Base-by-base conservation (phyloP, 2,329 filamentous ascomycete genomes). In the Orbilia oligospora region DNA sequence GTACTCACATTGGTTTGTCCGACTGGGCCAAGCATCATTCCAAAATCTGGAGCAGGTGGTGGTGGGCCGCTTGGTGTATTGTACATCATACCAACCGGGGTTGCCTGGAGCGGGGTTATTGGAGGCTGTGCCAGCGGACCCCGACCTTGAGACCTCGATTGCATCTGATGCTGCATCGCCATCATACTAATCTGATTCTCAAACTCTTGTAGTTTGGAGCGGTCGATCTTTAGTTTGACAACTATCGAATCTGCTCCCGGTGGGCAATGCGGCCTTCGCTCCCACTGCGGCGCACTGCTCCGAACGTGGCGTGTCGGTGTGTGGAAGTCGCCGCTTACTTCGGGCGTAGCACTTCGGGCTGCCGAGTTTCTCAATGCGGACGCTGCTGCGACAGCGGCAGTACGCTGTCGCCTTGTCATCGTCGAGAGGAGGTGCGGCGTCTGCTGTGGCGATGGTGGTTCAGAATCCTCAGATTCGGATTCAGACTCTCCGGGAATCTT, bases 281-380 rank as follows among this genome's bases (percentile, higher is more conserved):
- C 68, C 63, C 76, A 72, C 30, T 73, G 55, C 22, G 66, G 58
- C 9, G 38, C 63, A 16, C 24, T 69, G 18, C 49, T 67, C 16
- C 73, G 56, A 16, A 46, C 41, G 22, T 72, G 73, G 36, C 63
- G 71, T 20, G 79, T 78, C 16, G 72, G 77, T 12, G 53, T 70
- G 12, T 71, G 79, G 41, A 71, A 69, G 9, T 69, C 61, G 9
- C 63, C 64, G 12, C 69, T 77, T 24, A 82, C 87, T 84, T 98
- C 96, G 2, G 96, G 96, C 0, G 96, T 98, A 83, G 94, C 93
- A 36, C 95, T 97, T 78, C 96, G 91, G n/a, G 86, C 87, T 55
- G 75, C 75, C 20, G 66, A 82, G 65, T 63, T 91, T 90, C 63
- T 93, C 91, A 41, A 91, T 91, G 80, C 89, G 86, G 98, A 95